Conservation (phyloP, 2,329 filamentous ascomycete species). For the Aspergillus persii region DNA sequence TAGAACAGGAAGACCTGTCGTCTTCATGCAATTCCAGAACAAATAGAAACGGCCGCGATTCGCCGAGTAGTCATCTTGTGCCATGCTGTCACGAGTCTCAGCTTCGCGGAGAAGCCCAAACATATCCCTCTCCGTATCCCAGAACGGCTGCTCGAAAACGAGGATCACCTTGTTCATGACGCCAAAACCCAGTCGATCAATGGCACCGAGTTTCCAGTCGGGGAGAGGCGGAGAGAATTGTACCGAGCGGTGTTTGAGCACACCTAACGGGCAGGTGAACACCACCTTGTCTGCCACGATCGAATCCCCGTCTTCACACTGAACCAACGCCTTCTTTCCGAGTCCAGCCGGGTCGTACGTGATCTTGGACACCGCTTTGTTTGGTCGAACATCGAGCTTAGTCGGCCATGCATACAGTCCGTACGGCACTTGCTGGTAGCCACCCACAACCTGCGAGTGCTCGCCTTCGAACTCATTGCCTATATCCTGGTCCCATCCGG, state of each 20-base stretch:
- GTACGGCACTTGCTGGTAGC: conserved; percentile 89
- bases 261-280: conserved; percentile 83
- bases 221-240: conserved; percentile 91
- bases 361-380: conserved; percentile 70
- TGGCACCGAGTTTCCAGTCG: conserved; percentile 76
- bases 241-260: conserved; percentile 76
- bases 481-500: conserved; percentile 94
- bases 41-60: conserved; percentile 91
- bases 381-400: conserved; percentile 73
- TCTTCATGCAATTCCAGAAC: conserved; percentile 94
- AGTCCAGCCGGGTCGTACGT: conserved; percentile 54
- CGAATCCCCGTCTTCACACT: conserved; percentile 72
- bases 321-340: conserved; percentile 56
- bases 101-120: conserved; percentile 86
- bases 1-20: conserved; percentile 80
- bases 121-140: conserved; percentile 86
- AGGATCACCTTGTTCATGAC: conserved; percentile 93
- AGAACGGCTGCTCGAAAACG: conserved; percentile 85
- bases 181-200: conserved; percentile 84
- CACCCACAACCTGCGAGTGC: conserved; percentile 89
- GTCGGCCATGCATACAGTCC: conserved; percentile 76
- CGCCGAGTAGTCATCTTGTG: conserved; percentile 74
- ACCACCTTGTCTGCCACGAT: conserved; percentile 89
- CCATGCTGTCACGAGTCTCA: conserved; percentile 64
- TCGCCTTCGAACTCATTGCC: conserved; percentile 96